Percentiles rank a stretch among this genome's conserved stretches.
These are phyloP conservation scores for Dichotomopilus funicola DNA, from an alignment of 2,329 filamentous ascomycete genomes.

Conservation along the genomic window DNA sequence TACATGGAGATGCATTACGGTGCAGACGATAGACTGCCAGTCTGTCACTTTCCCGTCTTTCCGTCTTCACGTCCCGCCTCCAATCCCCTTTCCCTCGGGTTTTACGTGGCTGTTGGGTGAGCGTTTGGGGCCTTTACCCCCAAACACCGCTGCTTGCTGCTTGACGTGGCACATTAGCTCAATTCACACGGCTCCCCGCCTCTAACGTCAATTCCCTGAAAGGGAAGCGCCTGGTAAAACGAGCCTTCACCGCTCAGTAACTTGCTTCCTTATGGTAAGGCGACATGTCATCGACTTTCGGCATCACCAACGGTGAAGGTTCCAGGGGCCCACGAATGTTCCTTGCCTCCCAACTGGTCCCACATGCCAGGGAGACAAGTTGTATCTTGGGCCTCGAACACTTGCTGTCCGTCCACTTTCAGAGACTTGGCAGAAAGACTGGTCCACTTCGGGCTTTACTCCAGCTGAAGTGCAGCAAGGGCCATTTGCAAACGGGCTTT, in stretches of 20 bases:
- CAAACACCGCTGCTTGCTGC: too few relatives aligned
- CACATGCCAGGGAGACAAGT: slow-evolving; percentile 7
- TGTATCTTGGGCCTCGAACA: slow-evolving; percentile 6
- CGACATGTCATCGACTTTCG: slow-evolving; percentile 10
- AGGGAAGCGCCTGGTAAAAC: neutral
- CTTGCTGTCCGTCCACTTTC: neutral
- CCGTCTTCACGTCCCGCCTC: too few relatives aligned
- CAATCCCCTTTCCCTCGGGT: too few relatives aligned
- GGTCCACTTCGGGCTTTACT: neutral
- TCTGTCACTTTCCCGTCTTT: too few relatives aligned
- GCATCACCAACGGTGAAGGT: slow-evolving; percentile 10
- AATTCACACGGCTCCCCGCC: neutral
- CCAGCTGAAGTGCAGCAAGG: neutral
- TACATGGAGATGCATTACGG: too few relatives aligned
- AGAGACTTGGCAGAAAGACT: neutral
- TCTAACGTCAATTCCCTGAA: neutral
- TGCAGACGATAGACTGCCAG: too few relatives aligned
- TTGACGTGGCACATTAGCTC: neutral
- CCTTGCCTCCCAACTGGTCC: slow-evolving; percentile 9
- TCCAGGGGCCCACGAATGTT: slow-evolving; percentile 15
- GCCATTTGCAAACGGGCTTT: neutral
- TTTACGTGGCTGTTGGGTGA: too few relatives aligned
- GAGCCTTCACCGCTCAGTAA: slow-evolving; percentile 13
- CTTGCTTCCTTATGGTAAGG: slow-evolving; percentile 1
- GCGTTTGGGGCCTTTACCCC: too few relatives aligned